A percentile compares a stretch with the other conserved stretches of the same genome.
Conservation (phyloP, 257 asterid species). For the Solanum pennellii region DNA sequence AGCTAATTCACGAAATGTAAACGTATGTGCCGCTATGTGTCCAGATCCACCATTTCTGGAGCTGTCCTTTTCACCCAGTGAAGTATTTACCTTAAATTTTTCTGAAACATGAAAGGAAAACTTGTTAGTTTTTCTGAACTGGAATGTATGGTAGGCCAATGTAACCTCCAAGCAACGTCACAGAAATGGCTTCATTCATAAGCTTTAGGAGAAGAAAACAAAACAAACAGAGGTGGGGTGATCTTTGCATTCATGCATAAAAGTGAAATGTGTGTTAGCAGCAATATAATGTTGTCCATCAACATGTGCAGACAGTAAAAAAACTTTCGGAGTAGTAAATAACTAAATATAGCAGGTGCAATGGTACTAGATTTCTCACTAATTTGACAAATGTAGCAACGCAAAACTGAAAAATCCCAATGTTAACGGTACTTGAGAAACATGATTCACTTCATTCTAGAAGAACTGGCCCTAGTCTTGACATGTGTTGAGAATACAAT, state of each 20-base stretch:
- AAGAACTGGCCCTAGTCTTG: neutral
- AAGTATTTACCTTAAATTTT: conserved; percentile 33
- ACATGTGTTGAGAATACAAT: neutral
- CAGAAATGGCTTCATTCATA: neutral
- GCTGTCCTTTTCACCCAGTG: neutral
- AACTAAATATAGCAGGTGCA: no score
- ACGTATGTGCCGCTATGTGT: conserved; percentile 44
- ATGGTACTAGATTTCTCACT: neutral
- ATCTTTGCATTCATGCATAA: neutral
- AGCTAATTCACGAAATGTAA: conserved; percentile 88
- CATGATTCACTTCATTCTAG: neutral
- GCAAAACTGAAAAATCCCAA: neutral
- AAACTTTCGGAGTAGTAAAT: neutral
- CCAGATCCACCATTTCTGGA: conserved; percentile 50
- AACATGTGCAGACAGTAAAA: neutral
- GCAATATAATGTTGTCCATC: neutral
- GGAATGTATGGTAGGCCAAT: neutral
- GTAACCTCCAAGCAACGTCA: neutral
- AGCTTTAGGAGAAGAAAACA: neutral
- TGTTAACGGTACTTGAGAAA: neutral
- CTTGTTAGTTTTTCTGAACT: neutral
- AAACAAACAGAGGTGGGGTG: neutral
- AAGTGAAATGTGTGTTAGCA: neutral
- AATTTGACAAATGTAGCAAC: neutral
- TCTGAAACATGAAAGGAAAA: conserved; percentile 17